Percentiles rank a stretch among this genome's conserved stretches.
These are phyloP conservation scores for Sphagnum fallax DNA, from an alignment of 228 moss, liverwort and hornwort genomes.

Conservation along the genomic window DNA sequence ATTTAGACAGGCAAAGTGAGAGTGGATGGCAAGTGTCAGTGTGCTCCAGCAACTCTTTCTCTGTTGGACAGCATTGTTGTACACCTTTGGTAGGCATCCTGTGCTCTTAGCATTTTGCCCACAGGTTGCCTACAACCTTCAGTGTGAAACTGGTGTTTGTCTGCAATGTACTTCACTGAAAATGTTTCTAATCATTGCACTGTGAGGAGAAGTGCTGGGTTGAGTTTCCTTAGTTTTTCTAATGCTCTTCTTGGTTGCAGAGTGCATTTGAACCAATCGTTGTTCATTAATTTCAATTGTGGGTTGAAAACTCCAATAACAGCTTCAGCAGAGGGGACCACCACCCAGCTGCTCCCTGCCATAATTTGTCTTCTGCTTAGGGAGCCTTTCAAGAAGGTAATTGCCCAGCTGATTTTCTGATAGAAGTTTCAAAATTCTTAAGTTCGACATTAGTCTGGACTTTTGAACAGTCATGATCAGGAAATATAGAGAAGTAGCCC, in stretches of 20 bases:
- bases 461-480: too few relatives aligned
- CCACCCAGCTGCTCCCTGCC: constrained; percentile 71
- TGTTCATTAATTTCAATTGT: constrained; percentile 51
- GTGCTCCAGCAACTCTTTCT: constrained; percentile 38
- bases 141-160: too few relatives aligned
- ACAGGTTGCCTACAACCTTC: too few relatives aligned
- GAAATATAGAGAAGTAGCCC: too few relatives aligned
- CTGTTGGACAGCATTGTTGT: constrained; percentile 61
- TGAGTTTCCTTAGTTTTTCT: too few relatives aligned
- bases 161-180: too few relatives aligned
- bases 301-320: constrained; percentile 33
- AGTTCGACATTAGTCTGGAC: too few relatives aligned
- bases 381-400: constrained; percentile 59
- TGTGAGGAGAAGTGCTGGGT: too few relatives aligned
- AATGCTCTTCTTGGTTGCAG: constrained; percentile 24
- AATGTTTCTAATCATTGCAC: too few relatives aligned
- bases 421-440: too few relatives aligned
- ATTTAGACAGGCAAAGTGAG: constrained; percentile 58
- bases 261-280: constrained; percentile 62
- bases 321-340: constrained; percentile 62
- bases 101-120: too few relatives aligned
- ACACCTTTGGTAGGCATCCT: constrained; percentile 47
- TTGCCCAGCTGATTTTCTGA: background rate
- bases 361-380: constrained; percentile 63
- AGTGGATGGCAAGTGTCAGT: constrained; percentile 53